Conservation (phyloP, 345 rosid genomes). For the Eutrema heterophyllum region DNA sequence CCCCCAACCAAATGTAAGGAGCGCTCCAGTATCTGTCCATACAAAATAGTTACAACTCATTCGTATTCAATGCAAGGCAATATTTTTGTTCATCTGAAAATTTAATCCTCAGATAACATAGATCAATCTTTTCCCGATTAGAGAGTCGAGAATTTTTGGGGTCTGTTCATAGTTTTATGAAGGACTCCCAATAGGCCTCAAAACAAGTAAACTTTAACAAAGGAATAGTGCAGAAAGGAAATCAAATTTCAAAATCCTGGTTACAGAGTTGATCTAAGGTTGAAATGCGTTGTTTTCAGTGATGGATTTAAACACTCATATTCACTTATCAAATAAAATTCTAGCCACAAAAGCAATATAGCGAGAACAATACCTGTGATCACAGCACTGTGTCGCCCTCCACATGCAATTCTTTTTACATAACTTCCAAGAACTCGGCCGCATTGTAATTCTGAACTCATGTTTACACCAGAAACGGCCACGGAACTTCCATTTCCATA, state of each 20-base stretch:
- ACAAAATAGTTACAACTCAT: constrained; percentile 5
- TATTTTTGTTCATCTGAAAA: background rate
- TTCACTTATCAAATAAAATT: background rate
- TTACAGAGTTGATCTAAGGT: background rate
- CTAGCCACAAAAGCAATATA: background rate
- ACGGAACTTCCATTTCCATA: constrained; percentile 49
- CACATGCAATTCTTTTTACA: constrained; percentile 85
- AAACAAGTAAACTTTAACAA: background rate
- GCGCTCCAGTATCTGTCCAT: constrained; percentile 84
- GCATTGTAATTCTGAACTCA: constrained; percentile 53
- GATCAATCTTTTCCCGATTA: background rate
- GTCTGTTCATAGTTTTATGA: background rate
- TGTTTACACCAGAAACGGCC: constrained; percentile 45
- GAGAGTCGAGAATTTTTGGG: background rate
- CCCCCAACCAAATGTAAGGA: constrained; percentile 99
- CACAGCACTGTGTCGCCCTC: constrained; percentile 96
- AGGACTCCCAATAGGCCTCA: background rate
- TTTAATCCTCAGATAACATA: background rate
- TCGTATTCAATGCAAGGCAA: background rate
- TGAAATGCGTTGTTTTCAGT: background rate
- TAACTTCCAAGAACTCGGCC: constrained; percentile 76
- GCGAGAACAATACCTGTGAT: constrained; percentile 56
- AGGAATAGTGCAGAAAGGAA: background rate
- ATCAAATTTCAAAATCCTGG: background rate
- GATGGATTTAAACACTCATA: background rate